Percentiles rank a stretch among this genome's conserved stretches.
Evolutionary conservation across 495 filamentous ascomycete species (phyloP).

Genomic region (Penicillium riverlandense): DNA sequence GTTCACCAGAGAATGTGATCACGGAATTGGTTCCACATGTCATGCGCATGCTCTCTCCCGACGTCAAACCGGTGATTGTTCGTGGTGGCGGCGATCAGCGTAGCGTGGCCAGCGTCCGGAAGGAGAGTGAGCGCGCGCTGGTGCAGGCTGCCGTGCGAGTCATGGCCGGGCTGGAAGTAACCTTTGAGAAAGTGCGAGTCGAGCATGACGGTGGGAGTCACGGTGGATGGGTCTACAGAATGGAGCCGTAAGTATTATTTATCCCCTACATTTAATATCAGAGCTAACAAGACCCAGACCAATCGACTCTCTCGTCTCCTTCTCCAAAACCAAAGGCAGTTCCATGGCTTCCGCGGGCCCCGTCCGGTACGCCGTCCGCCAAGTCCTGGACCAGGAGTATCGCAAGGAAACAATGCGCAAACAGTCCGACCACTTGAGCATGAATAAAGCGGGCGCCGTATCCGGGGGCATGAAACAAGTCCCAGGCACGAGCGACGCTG

Average conservation of each 20-base stretch:
- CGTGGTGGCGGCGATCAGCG: slow-evolving; percentile 58
- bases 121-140: slow-evolving; percentile 73
- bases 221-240: slow-evolving; percentile 75
- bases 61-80: slow-evolving; percentile 88
- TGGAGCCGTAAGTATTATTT: slow-evolving; percentile 73
- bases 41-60: slow-evolving; percentile 73
- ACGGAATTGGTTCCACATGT: slow-evolving; percentile 81
- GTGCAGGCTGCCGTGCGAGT: slow-evolving; percentile 71
- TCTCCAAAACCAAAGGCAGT: slow-evolving; percentile 29
- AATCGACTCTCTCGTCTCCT: slow-evolving; percentile 56
- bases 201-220: slow-evolving; percentile 52
- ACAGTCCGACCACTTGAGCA: slow-evolving; percentile 48
- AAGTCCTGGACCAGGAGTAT: slow-evolving; percentile 86
- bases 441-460: slow-evolving; percentile 29
- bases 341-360: slow-evolving; percentile 41
- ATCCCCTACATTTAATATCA: background rate
- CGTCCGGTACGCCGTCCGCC: slow-evolving; percentile 79
- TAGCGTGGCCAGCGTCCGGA: slow-evolving; percentile 76
- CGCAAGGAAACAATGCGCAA: slow-evolving; percentile 58
- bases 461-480: slow-evolving; percentile 8
- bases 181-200: slow-evolving; percentile 74
- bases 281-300: slow-evolving; percentile 40
- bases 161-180: slow-evolving; percentile 70
- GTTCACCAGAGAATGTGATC: slow-evolving; percentile 63
- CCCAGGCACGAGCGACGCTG: slow-evolving; percentile 34